Percentiles rank a stretch among this genome's conserved stretches.
phyloP scores from a whole-genome alignment of 345 rosid genomes.

The Erysimum cheiranthoides region DNA sequence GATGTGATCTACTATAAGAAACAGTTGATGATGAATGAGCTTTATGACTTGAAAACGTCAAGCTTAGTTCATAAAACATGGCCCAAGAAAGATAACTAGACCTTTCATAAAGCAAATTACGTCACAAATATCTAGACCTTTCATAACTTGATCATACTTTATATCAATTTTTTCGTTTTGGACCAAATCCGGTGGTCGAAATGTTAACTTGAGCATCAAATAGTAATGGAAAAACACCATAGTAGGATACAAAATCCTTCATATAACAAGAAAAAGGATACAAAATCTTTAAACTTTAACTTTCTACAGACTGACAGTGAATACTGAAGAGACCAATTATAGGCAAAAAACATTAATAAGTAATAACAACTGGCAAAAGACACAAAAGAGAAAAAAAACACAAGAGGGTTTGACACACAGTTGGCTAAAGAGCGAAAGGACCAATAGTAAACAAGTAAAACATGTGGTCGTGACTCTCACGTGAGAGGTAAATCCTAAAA shows the following conservation, averaged over 20 bases:
- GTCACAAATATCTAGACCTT: no score
- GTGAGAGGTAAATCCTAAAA: not conserved
- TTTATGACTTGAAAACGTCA: not conserved
- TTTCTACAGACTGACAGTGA: not conserved
- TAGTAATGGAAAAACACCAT: not conserved
- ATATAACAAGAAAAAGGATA: not conserved
- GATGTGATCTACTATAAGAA: not conserved
- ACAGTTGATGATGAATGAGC: not conserved
- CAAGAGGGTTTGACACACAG: not conserved
- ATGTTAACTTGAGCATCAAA: not conserved
- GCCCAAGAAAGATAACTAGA: no score
- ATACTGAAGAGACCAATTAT: not conserved
- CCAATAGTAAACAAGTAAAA: not conserved
- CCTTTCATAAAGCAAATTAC: no score
- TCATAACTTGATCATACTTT: no score
- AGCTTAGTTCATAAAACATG: not conserved
- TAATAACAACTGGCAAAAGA: not conserved
- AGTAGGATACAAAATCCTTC: not conserved
- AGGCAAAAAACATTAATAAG: not conserved
- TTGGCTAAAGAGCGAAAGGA: not conserved
- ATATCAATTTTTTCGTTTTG: no score
- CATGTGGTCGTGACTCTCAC: constrained; percentile 21
- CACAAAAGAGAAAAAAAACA: not conserved
- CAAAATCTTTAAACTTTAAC: not conserved
- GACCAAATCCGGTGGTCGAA: no score